These are phyloP conservation scores for Chalaropsis ovoidea DNA, from an alignment of 2,329 filamentous ascomycete species.

Conservation along the genomic window DNA sequence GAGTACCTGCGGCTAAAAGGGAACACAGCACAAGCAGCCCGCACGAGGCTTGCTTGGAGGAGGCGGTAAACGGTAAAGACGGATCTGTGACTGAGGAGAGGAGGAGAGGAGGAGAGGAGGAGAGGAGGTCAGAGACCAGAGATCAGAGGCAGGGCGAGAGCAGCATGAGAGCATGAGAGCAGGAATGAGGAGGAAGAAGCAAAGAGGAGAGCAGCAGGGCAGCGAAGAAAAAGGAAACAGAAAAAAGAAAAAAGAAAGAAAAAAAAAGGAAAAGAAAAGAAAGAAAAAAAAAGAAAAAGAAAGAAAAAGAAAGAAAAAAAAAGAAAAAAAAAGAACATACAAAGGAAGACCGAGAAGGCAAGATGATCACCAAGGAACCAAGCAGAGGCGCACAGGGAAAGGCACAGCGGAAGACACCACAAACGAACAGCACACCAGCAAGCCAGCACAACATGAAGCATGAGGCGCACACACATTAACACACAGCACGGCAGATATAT, in stretches of 20 bases:
- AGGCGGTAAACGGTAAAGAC: not conserved
- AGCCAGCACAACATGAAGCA: not conserved
- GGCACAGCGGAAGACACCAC: not conserved
- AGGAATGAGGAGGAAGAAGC: not conserved
- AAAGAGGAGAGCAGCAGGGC: not conserved
- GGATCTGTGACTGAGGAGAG: not conserved
- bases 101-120: not conserved
- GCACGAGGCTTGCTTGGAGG: not conserved
- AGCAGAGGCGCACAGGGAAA: not conserved
- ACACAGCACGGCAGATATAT: not conserved
- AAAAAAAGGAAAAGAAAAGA: not conserved
- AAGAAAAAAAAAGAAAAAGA: not conserved
- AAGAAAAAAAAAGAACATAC: not conserved
- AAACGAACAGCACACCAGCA: not conserved
- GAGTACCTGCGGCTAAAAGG: not conserved
- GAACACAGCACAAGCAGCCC: not conserved
- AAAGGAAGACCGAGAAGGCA: not conserved
- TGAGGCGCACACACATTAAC: not conserved
- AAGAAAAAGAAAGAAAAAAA: not conserved
- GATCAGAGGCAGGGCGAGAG: not conserved
- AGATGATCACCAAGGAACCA: not conserved
- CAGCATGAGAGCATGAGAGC: no score
- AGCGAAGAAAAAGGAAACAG: not conserved
- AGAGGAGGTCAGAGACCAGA: not conserved
- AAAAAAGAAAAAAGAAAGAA: not conserved